Evolutionary conservation across 768 basidiomycete species (phyloP).

Genomic region (Trametes meyenii): DNA sequence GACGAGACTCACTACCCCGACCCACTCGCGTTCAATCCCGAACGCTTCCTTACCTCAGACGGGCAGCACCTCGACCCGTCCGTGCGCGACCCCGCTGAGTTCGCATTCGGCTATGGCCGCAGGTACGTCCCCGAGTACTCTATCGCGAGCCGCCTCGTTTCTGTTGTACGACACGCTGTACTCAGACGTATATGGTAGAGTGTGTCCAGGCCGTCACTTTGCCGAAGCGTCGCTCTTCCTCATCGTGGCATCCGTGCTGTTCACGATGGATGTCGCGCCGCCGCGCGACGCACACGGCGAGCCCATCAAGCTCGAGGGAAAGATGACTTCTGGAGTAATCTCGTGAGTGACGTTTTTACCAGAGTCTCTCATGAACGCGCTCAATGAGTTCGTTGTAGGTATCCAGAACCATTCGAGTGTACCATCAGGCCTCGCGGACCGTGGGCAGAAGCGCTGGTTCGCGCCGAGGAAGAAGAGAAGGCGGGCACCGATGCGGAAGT

Average conservation of each 20-base stretch:
- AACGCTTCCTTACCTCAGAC: conserved; percentile 34
- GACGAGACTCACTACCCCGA: conserved; percentile 38
- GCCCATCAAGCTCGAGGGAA: not conserved
- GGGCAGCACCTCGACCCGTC: not conserved
- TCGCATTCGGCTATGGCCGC: not conserved
- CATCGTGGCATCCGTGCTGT: conserved; percentile 16
- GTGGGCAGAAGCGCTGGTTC: conserved; percentile 15
- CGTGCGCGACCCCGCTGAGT: conserved; percentile 16
- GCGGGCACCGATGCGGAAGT: too few relatives aligned
- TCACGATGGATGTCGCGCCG: conserved; percentile 4
- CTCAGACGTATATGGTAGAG: conserved; percentile 2
- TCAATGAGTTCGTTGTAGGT: conserved; percentile 10
- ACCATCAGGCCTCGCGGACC: conserved; percentile 27
- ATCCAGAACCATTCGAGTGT: conserved; percentile 30
- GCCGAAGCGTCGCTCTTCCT: conserved; percentile 23
- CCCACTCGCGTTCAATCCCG: conserved; percentile 41
- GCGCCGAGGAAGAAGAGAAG: not conserved
- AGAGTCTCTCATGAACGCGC: not conserved
- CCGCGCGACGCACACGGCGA: conserved; percentile 5
- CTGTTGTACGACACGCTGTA: not conserved
- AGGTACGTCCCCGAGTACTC: not conserved
- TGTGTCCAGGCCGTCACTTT: conserved; percentile 32
- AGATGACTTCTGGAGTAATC: conserved; percentile 11
- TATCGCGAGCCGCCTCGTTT: not conserved
- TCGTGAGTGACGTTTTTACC: not conserved